Conservation (phyloP, 2,329 filamentous ascomycete species). For the Cytospora leucostoma region DNA sequence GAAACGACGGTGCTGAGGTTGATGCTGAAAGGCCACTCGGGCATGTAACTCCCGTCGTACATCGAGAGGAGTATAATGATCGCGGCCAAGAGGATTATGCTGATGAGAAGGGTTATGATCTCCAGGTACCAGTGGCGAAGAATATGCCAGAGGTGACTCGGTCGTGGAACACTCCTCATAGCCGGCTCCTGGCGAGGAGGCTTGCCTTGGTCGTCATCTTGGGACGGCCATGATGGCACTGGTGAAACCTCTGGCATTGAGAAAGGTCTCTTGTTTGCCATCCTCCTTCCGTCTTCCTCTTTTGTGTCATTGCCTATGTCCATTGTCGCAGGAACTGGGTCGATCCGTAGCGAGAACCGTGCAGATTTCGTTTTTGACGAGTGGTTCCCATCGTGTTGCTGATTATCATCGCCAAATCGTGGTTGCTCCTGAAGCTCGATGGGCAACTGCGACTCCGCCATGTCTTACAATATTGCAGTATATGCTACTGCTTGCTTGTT, state of each 20-base stretch:
- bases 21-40: slow-evolving; percentile 32
- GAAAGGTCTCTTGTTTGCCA: background rate
- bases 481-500: no score
- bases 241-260: background rate
- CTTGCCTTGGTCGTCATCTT: slow-evolving; percentile 1
- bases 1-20: slow-evolving; percentile 32
- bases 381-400: background rate
- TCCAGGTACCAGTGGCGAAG: slow-evolving; percentile 22
- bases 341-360: background rate
- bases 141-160: slow-evolving; percentile 18
- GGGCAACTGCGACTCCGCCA: slow-evolving; percentile 10
- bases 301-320: background rate
- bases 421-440: slow-evolving; percentile 18
- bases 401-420: background rate
- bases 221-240: background rate
- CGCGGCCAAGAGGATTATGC: slow-evolving; percentile 15
- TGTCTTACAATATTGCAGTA: background rate
- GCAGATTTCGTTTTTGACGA: background rate
- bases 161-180: background rate
- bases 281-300: background rate
- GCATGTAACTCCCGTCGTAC: slow-evolving; percentile 24
- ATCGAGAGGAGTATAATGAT: slow-evolving; percentile 20
- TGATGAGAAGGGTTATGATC: slow-evolving; percentile 20
- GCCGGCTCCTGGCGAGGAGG: background rate
- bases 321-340: background rate